Percentiles rank a stretch among this genome's conserved stretches.
Evolutionary conservation across 2,329 filamentous ascomycete species (phyloP).

Genomic region (Hypocrella siamensis): DNA sequence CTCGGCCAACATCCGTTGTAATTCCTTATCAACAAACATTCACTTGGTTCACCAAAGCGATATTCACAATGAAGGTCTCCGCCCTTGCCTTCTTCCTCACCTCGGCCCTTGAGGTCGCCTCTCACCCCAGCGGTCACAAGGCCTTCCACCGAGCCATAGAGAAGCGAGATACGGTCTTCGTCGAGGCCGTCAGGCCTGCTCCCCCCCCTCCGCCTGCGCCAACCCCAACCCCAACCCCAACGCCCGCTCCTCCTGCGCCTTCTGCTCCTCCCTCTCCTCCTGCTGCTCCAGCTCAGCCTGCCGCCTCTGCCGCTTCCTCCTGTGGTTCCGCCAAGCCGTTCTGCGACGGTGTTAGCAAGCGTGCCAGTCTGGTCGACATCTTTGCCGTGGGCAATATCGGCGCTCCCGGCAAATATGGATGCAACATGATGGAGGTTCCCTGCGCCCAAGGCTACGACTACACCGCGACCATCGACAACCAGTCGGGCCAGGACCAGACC

Average conservation of each 20-base stretch:
- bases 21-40: not conserved
- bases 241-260: not conserved
- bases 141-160: constrained; percentile 16
- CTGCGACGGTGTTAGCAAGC: constrained; percentile 24
- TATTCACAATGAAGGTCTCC: constrained; percentile 24
- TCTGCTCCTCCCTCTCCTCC: not conserved
- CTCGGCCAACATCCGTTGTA: not conserved
- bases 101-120: constrained; percentile 24
- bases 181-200: constrained; percentile 18
- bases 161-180: constrained; percentile 16
- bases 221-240: constrained; percentile 1
- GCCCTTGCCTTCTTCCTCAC: constrained; percentile 19
- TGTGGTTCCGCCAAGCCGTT: constrained; percentile 13
- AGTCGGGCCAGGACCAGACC: constrained; percentile 15
- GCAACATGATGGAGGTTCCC: constrained; percentile 33
- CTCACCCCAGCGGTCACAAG: constrained; percentile 24
- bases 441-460: constrained; percentile 27
- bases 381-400: constrained; percentile 32
- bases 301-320: not conserved
- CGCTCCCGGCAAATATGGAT: constrained; percentile 24
- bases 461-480: constrained; percentile 24
- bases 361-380: constrained; percentile 29
- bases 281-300: not conserved
- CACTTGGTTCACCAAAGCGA: not conserved
- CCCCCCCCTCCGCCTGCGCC: constrained; percentile 7